These are phyloP conservation scores for Pisolithus orientalis DNA, from an alignment of 768 basidiomycete species.

Conservation along the genomic window DNA sequence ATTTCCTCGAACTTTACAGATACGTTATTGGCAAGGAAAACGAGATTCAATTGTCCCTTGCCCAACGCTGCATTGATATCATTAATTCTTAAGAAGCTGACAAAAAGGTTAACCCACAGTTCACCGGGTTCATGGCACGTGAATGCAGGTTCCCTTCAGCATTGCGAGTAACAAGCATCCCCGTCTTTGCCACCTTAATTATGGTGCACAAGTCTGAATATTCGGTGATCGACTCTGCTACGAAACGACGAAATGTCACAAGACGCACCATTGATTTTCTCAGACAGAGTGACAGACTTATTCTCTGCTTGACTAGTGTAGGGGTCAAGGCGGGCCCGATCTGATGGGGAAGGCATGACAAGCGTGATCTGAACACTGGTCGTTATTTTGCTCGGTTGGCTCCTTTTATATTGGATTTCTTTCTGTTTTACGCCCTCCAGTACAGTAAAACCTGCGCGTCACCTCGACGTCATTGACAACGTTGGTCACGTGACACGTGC, in stretches of 20 bases:
- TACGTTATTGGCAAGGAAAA: constrained; percentile 69
- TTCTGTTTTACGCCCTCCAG: too few species aligned
- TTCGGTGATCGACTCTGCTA: not conserved
- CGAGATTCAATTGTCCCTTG: constrained; percentile 46
- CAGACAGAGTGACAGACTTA: constrained; percentile 46
- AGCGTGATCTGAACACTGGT: too few species aligned
- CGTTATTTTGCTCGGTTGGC: too few species aligned
- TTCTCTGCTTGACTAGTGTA: constrained; percentile 64
- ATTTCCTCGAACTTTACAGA: constrained; percentile 76
- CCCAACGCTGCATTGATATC: constrained; percentile 30
- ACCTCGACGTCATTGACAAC: too few species aligned
- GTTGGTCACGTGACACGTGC: too few species aligned
- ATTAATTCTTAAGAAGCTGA: not conserved
- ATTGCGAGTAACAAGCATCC: constrained; percentile 75
- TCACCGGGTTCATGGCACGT: constrained; percentile 73
- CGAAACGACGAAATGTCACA: not conserved
- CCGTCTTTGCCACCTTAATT: constrained; percentile 54
- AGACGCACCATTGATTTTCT: constrained; percentile 58
- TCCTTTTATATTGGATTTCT: too few species aligned
- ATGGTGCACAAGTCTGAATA: constrained; percentile 55
- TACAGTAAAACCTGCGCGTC: too few species aligned
- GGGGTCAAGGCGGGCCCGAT: constrained; percentile 53
- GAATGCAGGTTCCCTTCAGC: constrained; percentile 66
- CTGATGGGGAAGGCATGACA: constrained; percentile 3
- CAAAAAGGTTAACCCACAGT: constrained; percentile 37